Percentiles rank a stretch among this genome's conserved stretches.
Conservation (phyloP, 108 stramenopile genomes). For the Heterococcus sp. region DNA sequence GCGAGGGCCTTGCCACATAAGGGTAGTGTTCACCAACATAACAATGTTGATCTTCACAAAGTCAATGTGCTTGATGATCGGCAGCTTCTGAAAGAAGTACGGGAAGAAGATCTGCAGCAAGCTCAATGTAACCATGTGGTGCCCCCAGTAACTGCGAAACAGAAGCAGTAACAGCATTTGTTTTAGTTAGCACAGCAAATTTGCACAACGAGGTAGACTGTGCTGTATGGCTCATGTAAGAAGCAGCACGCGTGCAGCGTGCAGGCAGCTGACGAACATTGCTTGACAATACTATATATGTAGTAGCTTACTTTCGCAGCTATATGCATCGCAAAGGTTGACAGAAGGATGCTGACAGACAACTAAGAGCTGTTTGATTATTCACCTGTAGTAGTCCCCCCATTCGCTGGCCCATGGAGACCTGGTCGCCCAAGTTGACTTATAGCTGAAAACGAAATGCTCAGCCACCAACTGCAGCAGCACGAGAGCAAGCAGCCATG, state of each 20-base stretch:
- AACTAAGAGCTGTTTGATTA: too few species aligned
- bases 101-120: neutral
- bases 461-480: neutral
- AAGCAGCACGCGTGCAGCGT: too few species aligned
- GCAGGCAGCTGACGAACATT: too few species aligned
- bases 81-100: neutral
- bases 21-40: neutral
- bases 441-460: neutral
- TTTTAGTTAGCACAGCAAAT: too few species aligned
- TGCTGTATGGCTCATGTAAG: too few species aligned
- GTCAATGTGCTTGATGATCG: neutral
- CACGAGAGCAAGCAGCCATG: constrained; percentile 1
- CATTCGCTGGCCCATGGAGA: neutral
- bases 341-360: too few species aligned
- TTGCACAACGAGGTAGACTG: too few species aligned
- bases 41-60: neutral
- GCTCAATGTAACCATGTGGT: neutral
- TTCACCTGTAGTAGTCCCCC: neutral
- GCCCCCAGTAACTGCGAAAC: neutral
- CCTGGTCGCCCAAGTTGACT: neutral
- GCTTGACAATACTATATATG: too few species aligned
- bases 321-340: too few species aligned
- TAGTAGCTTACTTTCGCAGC: too few species aligned
- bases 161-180: too few species aligned
- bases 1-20: neutral